These are phyloP conservation scores for Phytophthora tentaculata DNA, from an alignment of 352 stramenopile species.

Conservation along the genomic window DNA sequence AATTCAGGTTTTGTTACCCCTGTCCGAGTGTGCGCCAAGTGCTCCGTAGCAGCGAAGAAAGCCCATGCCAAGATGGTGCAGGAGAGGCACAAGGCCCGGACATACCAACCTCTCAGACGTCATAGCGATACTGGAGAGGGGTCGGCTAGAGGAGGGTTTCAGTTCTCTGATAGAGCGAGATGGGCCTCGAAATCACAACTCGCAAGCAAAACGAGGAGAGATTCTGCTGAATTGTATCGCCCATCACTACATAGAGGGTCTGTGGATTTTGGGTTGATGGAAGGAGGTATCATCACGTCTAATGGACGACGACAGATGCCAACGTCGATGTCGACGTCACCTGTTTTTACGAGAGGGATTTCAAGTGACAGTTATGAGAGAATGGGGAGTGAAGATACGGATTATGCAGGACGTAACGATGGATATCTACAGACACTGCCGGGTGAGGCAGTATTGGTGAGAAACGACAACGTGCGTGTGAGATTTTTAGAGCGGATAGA, in stretches of 20 bases:
- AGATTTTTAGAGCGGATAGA: conserved; percentile 57
- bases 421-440: conserved; percentile 59
- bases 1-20: conserved; percentile 70
- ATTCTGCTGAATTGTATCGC: conserved; percentile 20
- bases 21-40: conserved; percentile 85
- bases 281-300: conserved; percentile 40
- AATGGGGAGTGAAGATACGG: conserved; percentile 36
- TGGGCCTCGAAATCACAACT: conserved; percentile 21
- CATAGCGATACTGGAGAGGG: conserved; percentile 37
- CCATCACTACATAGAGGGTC: conserved; percentile 13
- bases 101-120: conserved; percentile 25
- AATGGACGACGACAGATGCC: conserved; percentile 31
- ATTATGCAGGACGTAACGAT: conserved; percentile 23
- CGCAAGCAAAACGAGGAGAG: conserved; percentile 14
- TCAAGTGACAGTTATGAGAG: conserved; percentile 30
- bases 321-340: conserved; percentile 5
- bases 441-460: conserved; percentile 70
- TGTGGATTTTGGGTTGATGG: conserved; percentile 19
- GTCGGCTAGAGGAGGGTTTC: conserved; percentile 25
- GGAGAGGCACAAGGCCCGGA: conserved; percentile 48
- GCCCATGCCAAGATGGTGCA: conserved; percentile 75
- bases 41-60: conserved; percentile 70
- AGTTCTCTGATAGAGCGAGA: conserved; percentile 17
- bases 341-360: conserved; percentile 6
- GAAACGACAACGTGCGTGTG: conserved; percentile 66